These are phyloP conservation scores for Rhodotorula sp. DNA, from an alignment of 1,284 basidiomycete species.

Conservation along the genomic window DNA sequence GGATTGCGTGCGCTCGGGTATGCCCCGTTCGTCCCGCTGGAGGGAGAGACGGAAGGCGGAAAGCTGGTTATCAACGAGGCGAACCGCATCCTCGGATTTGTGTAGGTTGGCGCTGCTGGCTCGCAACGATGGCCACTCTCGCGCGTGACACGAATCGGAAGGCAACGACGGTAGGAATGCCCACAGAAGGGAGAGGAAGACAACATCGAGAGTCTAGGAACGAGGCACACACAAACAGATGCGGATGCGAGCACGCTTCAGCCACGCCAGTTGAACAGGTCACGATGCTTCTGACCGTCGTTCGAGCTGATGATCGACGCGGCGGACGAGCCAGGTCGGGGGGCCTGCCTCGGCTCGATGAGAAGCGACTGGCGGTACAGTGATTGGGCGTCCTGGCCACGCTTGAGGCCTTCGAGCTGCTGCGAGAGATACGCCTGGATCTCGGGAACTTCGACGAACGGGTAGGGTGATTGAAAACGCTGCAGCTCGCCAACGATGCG, in stretches of 20 bases:
- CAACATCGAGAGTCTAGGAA: not conserved
- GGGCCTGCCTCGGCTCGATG: conserved; percentile 26
- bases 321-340: not conserved
- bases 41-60: conserved; percentile 8
- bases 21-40: not conserved
- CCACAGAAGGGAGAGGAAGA: not conserved
- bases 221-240: not conserved
- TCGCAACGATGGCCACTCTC: too few relatives aligned
- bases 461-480: conserved; percentile 84
- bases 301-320: conserved; percentile 10
- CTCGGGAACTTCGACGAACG: conserved; percentile 76
- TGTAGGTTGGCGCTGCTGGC: too few relatives aligned
- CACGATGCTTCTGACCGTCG: not conserved
- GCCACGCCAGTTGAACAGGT: conserved; percentile 18
- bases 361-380: conserved; percentile 38
- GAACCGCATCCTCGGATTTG: conserved; percentile 9
- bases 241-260: not conserved
- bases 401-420: conserved; percentile 32
- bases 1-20: conserved; percentile 17
- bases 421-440: conserved; percentile 68
- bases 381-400: conserved; percentile 35
- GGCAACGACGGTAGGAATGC: not conserved
- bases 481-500: conserved; percentile 86
- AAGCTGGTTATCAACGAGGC: conserved; percentile 13
- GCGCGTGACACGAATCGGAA: too few relatives aligned